Evolutionary conservation across 192 early-diverging fungal species (phyloP), one percentile per base, ranked within the genome.

Genomic region (Entomortierella parvispora): DNA sequence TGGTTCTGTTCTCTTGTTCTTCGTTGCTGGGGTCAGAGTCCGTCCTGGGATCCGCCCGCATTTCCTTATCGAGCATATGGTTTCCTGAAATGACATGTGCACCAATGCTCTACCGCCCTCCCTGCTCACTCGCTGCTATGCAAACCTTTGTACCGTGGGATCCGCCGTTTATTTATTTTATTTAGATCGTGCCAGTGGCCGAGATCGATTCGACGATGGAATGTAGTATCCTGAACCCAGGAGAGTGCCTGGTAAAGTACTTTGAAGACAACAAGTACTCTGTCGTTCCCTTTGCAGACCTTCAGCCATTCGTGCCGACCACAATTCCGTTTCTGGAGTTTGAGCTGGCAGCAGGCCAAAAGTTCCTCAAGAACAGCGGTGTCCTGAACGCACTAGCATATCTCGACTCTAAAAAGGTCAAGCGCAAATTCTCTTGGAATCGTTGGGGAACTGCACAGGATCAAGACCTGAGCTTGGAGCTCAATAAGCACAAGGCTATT

Each of bases 251-350:
- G 17, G 74, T 77, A 60, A 77, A 77, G 63, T 77, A 77, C 49
- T 77, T 77, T 59, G 74, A 77, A 23, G 74, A 77, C 49, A 77
- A 77, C 65, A 77, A 67, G 37, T 77, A 77, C 49, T 77, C 74
- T 3, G 74, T 77, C 28, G 74, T 77, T 14, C 65, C 59, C 0
- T 68, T 77, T 23, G 47, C 65, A 17, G 74, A 77, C 31, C 74
- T 77, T 20, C 74, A 77, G 61, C 74, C 60, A 10, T 77, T 77
- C 47, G 61, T 68, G 5, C 74, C 74, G 2, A 77, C 65, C 6
- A 77, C 74, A 15, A 77, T 77, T 29, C 74, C 74, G 7, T 77
- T 68, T 46, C 59, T 77, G 20, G 59, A 77, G 33, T 77, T 68
- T 43, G 74, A 77, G 23, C 46, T 64, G 7, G 48, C 44, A 14